Evolutionary conservation across 192 early-diverging fungal genomes (phyloP).

Genomic region (Backusella psychrophila): DNA sequence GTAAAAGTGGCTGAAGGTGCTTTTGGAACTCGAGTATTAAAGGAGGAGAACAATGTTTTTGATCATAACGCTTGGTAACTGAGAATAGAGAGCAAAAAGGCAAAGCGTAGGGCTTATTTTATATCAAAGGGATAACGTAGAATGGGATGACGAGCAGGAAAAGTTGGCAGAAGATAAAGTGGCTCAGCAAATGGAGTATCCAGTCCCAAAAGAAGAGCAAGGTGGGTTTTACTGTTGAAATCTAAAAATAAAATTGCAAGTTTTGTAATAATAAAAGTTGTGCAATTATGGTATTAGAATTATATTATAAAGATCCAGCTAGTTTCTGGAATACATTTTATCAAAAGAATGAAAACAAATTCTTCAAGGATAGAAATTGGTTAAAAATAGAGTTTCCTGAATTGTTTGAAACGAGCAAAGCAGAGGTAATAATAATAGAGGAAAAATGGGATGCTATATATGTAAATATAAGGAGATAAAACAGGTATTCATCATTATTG

Average conservation of each 20-base stretch:
- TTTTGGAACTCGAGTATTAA: constrained; percentile 80
- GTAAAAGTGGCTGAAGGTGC: neutral
- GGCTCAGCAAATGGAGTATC: constrained; percentile 64
- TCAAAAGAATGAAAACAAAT: constrained; percentile 80
- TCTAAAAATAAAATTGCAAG: neutral
- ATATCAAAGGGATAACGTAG: constrained; percentile 83
- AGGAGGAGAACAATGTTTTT: constrained; percentile 75
- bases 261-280: neutral
- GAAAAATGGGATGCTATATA: neutral
- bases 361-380: constrained; percentile 99
- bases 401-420: constrained; percentile 55
- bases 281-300: constrained; percentile 22
- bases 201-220: constrained; percentile 63
- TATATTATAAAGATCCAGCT: constrained; percentile 48
- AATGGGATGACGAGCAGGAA: constrained; percentile 85
- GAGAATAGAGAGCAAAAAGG: neutral
- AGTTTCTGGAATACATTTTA: constrained; percentile 81
- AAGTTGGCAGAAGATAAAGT: constrained; percentile 74
- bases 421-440: constrained; percentile 36
- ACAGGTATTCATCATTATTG: constrained; percentile 2
- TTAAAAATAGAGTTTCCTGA: constrained; percentile 92
- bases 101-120: neutral
- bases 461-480: neutral
- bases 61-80: constrained; percentile 91
- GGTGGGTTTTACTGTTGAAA: constrained; percentile 25